phyloP scores from a whole-genome alignment of 192 early-diverging fungal genomes.

The Gonapodya sp. region DNA sequence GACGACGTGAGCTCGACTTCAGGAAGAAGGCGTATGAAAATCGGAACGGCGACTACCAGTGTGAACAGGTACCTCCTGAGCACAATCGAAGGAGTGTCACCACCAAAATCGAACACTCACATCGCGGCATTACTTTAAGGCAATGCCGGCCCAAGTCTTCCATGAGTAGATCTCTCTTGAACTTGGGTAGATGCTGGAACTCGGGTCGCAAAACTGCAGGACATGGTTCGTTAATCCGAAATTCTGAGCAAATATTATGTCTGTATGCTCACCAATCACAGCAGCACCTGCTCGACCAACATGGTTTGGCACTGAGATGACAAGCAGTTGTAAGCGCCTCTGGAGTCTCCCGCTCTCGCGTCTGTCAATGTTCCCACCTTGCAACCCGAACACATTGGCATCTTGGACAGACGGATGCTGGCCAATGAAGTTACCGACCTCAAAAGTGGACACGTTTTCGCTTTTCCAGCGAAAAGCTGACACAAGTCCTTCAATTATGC shows the following conservation, averaged over 20 bases:
- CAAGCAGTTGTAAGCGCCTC: neutral
- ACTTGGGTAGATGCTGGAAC: neutral
- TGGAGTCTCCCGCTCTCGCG: no score
- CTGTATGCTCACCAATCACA: neutral
- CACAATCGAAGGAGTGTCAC: neutral
- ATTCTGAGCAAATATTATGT: neutral
- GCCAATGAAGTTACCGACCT: neutral
- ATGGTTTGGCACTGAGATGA: neutral
- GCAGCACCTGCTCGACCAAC: neutral
- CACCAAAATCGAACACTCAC: neutral
- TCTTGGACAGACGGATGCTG: conserved; percentile 6
- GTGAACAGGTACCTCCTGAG: neutral
- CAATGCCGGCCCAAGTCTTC: neutral
- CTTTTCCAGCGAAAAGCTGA: neutral
- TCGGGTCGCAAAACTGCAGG: neutral
- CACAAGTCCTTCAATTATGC: neutral
- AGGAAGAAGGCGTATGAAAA: conserved; percentile 3
- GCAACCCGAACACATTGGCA: neutral
- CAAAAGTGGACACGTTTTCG: conserved; percentile 1
- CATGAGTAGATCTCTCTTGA: neutral
- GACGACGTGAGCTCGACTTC: neutral
- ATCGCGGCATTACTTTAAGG: neutral
- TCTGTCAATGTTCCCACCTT: no score
- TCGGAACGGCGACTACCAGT: neutral
- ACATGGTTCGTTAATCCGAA: neutral